Conservation (phyloP, 768 basidiomycete genomes). For the Lactifluus subvellereus region DNA sequence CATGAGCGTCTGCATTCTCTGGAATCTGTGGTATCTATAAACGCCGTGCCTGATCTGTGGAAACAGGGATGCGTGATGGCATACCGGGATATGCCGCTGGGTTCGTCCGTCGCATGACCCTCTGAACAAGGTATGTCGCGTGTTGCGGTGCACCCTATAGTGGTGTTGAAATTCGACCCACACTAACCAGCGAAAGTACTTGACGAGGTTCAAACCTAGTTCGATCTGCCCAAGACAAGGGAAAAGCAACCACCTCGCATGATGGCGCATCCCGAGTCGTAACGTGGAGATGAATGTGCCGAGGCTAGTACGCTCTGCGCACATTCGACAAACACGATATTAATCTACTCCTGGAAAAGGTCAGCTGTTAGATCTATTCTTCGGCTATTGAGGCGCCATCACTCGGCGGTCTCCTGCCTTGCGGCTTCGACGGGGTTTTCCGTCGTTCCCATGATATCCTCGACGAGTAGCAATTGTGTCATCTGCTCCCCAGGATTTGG, state of each 20-base stretch:
- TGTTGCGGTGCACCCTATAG: background rate
- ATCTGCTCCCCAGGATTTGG: slow-evolving; percentile 37
- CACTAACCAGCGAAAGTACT: background rate
- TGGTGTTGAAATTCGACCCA: slow-evolving; percentile 10
- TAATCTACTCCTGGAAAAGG: background rate
- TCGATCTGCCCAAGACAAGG: background rate
- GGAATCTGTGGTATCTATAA: too few species aligned
- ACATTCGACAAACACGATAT: background rate
- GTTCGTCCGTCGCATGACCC: background rate
- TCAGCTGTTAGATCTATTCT: background rate
- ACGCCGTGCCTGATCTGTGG: too few species aligned
- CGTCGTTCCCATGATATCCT: slow-evolving; percentile 35
- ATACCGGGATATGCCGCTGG: background rate
- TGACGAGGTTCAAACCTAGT: slow-evolving; percentile 14
- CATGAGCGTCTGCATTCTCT: background rate
- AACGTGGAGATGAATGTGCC: background rate
- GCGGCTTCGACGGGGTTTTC: slow-evolving; percentile 42
- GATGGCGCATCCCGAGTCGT: background rate
- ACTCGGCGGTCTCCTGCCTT: slow-evolving; percentile 27
- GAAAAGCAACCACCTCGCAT: too few species aligned
- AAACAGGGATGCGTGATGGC: too few species aligned
- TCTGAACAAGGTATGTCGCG: slow-evolving; percentile 4
- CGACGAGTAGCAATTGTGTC: slow-evolving; percentile 35
- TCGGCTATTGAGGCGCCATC: background rate
- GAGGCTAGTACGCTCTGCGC: background rate